A percentile compares a stretch with the other conserved stretches of the same genome.
Evolutionary conservation across 352 stramenopile species (phyloP).

Genomic region (Phytopythium ostracodes): DNA sequence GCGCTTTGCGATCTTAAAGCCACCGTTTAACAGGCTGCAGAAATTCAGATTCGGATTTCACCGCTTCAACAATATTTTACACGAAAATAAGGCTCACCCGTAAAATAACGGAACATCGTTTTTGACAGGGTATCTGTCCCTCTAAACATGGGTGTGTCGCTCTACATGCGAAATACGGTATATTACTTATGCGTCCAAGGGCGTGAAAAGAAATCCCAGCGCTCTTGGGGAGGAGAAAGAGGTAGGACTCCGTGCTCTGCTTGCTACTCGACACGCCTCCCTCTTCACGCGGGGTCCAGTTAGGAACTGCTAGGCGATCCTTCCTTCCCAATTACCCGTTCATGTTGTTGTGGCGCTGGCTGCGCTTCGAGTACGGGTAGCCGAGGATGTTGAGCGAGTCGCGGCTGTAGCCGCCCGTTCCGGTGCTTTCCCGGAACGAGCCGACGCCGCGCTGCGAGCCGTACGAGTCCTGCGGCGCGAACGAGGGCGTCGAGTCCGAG

Average conservation of each 20-base stretch:
- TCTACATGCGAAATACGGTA: no score
- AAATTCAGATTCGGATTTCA: no score
- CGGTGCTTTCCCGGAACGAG: constrained; percentile 41
- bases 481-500: constrained; percentile 6
- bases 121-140: no score
- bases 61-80: no score
- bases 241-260: background rate
- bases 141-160: no score
- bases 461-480: constrained; percentile 10
- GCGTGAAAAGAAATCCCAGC: background rate
- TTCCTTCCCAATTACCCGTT: background rate
- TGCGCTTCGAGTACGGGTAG: constrained; percentile 82
- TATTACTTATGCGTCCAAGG: constrained; percentile 1
- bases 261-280: no score
- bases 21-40: no score
- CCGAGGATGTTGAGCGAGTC: constrained; percentile 79
- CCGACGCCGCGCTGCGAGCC: constrained; percentile 23
- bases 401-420: constrained; percentile 61
- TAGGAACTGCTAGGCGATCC: background rate
- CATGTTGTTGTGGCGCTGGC: constrained; percentile 48
- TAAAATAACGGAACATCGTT: no score
- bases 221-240: background rate
- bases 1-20: no score
- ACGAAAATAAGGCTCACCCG: no score
- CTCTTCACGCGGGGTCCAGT: no score